These are phyloP conservation scores for Orbilia brochopaga DNA, from an alignment of 2,329 filamentous ascomycete species.

Conservation along the genomic window DNA sequence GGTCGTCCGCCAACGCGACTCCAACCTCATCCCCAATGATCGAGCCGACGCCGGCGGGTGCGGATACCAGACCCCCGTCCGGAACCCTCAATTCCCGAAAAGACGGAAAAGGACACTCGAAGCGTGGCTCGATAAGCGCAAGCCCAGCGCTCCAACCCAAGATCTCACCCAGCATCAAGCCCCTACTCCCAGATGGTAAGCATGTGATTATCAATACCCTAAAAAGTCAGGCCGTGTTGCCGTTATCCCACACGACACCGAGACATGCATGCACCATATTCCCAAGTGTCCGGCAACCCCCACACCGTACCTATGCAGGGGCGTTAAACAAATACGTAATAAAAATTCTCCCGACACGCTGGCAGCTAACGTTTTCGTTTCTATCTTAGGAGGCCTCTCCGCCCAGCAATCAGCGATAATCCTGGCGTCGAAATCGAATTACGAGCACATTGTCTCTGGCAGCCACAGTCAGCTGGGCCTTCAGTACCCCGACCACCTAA, in stretches of 20 bases:
- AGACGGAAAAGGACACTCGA: slow-evolving; percentile 44
- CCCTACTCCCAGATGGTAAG: slow-evolving; percentile 76
- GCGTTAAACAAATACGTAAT: slow-evolving; percentile 21
- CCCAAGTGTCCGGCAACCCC: slow-evolving; percentile 15
- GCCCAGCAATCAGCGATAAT: slow-evolving; percentile 72
- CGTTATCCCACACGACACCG: slow-evolving; percentile 40
- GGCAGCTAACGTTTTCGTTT: slow-evolving; percentile 38
- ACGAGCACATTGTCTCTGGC: slow-evolving; percentile 94
- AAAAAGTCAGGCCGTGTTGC: slow-evolving; percentile 42
- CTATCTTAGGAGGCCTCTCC: slow-evolving; percentile 58
- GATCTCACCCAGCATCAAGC: slow-evolving; percentile 94
- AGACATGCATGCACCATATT: slow-evolving; percentile 22
- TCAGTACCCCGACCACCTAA: slow-evolving; percentile 86
- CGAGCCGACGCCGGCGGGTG: slow-evolving; percentile 44
- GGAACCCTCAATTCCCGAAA: slow-evolving; percentile 39
- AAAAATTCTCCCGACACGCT: slow-evolving; percentile 11
- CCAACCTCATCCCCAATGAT: slow-evolving; percentile 48
- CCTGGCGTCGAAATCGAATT: slow-evolving; percentile 93
- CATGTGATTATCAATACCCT: slow-evolving; percentile 5
- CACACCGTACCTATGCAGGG: slow-evolving; percentile 24
- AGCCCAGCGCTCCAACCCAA: slow-evolving; percentile 76
- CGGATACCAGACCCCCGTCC: slow-evolving; percentile 37
- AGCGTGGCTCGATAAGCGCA: slow-evolving; percentile 51
- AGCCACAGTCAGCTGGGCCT: slow-evolving; percentile 82
- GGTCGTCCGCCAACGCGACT: slow-evolving; percentile 34